Evolutionary conservation across 2,329 filamentous ascomycete genomes (phyloP), one percentile per base, ranked within the genome.

Genomic region (Colletotrichum musicola): DNA sequence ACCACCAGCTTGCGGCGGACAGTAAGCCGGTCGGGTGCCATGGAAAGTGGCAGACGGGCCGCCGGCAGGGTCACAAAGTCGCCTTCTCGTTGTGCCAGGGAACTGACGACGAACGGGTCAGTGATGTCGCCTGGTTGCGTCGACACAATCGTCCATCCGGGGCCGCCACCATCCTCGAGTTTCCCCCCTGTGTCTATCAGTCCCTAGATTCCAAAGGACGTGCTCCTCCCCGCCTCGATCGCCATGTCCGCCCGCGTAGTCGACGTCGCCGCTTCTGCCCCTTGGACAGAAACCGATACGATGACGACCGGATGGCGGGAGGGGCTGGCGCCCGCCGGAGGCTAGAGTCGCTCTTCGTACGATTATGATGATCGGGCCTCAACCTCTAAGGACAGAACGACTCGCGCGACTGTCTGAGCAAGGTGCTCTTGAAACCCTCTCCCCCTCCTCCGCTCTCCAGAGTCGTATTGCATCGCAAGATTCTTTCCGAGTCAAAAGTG

Each of bases 381-480:
- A 47, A 55, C 49, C 40, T 35, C 55, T 60, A 42, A 30, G 54
- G 49, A 50, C 49, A 60, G 30, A 42, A 49, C 62, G 61, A 68
- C 65, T 68, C 62, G 55, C 62, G 65, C 49, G 42, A 65, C 51
- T 64, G 49, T 68, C 49, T 59, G 62, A 65, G 62, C 61, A 64
- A 65, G 61, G 61, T 46, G n/a, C 22, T 55, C 47, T 68, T 65
- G 62, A 65, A 68, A 64, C 65, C 54, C 49, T 60, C 30, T 38
- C 18, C 40, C 49, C 61, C 61, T 55, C 61, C 62, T 68, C 50
- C 49, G 42, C 61, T 49, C 49, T 27, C 44, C 35, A 65, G 49
- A 59, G 65, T 68, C 50, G 55, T 59, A 68, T 51, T 64, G 65
- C 49, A 68, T 65, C 65, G 61, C 65, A 68, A 65, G 47, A 68